A percentile compares a stretch with the other conserved stretches of the same genome.
These are phyloP conservation scores for Scytalidium lignicola DNA, from an alignment of 2,329 filamentous ascomycete species.

Conservation along the genomic window DNA sequence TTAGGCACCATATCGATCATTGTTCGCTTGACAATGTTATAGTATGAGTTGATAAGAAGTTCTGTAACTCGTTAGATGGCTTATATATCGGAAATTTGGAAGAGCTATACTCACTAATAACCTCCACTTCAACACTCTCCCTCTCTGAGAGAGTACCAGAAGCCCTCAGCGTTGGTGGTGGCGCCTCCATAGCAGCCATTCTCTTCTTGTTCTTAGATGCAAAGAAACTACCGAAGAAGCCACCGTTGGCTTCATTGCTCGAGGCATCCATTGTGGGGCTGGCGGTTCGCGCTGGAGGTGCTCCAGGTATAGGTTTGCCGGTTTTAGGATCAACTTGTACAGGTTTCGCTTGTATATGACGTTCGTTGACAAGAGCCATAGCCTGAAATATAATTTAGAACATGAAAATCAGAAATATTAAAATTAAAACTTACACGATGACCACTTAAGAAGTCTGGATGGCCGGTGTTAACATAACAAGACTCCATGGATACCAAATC, in stretches of 20 bases:
- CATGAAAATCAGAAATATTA: conserved; percentile 19
- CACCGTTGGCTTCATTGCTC: conserved; percentile 53
- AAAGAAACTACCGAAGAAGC: conserved; percentile 98
- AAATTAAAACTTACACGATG: conserved; percentile 56
- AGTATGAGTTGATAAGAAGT: conserved; percentile 93
- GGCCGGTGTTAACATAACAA: conserved; percentile 97
- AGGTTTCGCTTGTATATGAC: conserved; percentile 74
- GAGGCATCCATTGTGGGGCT: conserved; percentile 67
- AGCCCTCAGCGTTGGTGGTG: conserved; percentile 87
- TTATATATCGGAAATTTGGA: background rate
- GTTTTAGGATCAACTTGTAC: conserved; percentile 98
- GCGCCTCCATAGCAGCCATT: conserved; percentile 98
- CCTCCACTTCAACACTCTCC: conserved; percentile 92
- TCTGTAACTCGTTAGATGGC: conserved; percentile 46
- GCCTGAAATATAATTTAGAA: conserved; percentile 45
- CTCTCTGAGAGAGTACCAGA: conserved; percentile 91
- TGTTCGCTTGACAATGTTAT: conserved; percentile 94
- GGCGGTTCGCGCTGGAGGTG: conserved; percentile 64
- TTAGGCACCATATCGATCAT: conserved; percentile 99
- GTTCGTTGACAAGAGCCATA: conserved; percentile 97
- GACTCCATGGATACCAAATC: conserved; percentile 94
- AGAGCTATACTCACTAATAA: conserved; percentile 70
- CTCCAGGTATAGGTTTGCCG: conserved; percentile 75
- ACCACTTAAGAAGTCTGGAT: conserved; percentile 95
- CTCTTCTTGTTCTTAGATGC: conserved; percentile 99